Evolutionary conservation across 2,329 filamentous ascomycete genomes (phyloP), one percentile per base, ranked within the genome.

Genomic region (Cyphellophora attinorum): DNA sequence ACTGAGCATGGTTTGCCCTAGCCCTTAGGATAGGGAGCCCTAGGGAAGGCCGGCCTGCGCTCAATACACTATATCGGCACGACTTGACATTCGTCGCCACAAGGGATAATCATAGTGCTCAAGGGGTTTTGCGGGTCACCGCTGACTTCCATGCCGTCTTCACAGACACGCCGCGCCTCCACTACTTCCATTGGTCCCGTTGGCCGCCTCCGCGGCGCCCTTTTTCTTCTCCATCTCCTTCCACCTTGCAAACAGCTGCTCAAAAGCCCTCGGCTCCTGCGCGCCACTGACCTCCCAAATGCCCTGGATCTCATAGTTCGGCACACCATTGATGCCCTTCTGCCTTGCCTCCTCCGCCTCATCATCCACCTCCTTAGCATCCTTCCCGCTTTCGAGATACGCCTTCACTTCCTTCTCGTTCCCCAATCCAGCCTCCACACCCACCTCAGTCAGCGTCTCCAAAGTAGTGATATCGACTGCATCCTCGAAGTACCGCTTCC

Each of bases 251-350:
- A 89, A 81, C 31, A 79, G 59, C 48, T 75, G 65, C 41, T 83
- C 55, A 51, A 88, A 88, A 2, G 68, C 70, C 29, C 67, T 62
- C 2, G 77, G 68, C 39, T 85, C 81, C 59, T 86, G 77, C 1
- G 82, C 83, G 2, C 83, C 84, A 17, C 76, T 70, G 18, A 89
- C 56, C 46, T 78, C 71, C 55, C 76, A 79, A 46, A 35, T 31
- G 16, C 42, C 42, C 50, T 88, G 79, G 42, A 91, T 71, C 10
- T 75, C 75, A 53, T 85, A 88, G 54, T 82, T 74, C 5, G 84
- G 83, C 41, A 91, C 84, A 1, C 81, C 81, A 35, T 60, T 67
- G 25, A 88, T 67, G 35, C 65, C 64, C 49, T 69, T 64, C 56
- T 52, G 58, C 51, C 38, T 37, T 25, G 74, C 69, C 44, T 67